These are phyloP conservation scores for Pontederia crassipes DNA, from an alignment of 176 grass and related monocot genomes.

Conservation along the genomic window DNA sequence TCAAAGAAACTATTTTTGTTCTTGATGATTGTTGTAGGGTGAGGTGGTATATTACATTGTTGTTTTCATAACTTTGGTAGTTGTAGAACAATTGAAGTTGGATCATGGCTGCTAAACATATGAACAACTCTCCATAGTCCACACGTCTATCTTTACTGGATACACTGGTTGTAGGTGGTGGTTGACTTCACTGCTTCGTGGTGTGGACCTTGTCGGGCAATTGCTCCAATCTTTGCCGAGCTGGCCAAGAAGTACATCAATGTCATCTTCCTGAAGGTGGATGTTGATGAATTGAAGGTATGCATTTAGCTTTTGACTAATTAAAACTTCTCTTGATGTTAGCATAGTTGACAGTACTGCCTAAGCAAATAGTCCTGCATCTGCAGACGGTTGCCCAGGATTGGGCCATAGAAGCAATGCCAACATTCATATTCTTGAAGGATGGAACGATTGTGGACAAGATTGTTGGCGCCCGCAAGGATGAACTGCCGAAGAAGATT, in stretches of 20 bases:
- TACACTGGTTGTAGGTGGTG: constrained; percentile 30
- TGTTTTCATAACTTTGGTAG: too few species aligned
- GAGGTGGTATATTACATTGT: too few species aligned
- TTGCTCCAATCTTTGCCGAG: constrained; percentile 41
- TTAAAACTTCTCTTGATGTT: not conserved
- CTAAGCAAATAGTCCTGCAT: not conserved
- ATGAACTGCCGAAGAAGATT: constrained; percentile 19
- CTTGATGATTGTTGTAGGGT: too few species aligned
- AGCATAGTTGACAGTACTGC: not conserved
- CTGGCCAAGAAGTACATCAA: constrained; percentile 33
- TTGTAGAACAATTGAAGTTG: too few species aligned
- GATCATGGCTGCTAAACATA: too few species aligned
- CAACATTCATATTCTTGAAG: constrained; percentile 45
- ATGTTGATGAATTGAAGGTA: constrained; percentile 68
- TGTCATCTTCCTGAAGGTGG: constrained; percentile 56
- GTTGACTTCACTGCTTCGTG: constrained; percentile 79
- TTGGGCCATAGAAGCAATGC: constrained; percentile 45
- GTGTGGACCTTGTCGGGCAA: constrained; percentile 51
- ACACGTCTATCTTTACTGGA: too few species aligned
- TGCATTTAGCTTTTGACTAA: not conserved
- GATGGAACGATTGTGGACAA: constrained; percentile 14
- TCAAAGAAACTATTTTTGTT: too few species aligned
- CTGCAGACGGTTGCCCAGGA: constrained; percentile 24
- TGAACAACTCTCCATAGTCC: too few species aligned
- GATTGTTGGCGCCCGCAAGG: constrained; percentile 40